phyloP scores from a whole-genome alignment of 768 basidiomycete genomes.

The Tricholoma flavovirens region DNA sequence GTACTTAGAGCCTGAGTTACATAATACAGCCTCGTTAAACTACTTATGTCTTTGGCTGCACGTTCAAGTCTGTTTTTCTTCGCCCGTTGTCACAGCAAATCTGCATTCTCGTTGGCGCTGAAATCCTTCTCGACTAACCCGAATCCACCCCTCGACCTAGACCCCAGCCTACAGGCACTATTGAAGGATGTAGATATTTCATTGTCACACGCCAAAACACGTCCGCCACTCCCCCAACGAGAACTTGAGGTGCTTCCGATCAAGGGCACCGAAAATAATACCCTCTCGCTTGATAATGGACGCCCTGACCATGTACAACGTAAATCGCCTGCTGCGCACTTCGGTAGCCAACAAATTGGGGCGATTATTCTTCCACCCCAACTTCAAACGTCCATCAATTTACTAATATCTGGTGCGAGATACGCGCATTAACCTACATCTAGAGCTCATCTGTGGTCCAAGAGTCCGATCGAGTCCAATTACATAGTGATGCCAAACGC shows the following conservation, averaged over 20 bases:
- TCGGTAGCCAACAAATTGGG: slow-evolving; percentile 72
- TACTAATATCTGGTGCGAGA: slow-evolving; percentile 58
- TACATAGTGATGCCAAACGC: slow-evolving; percentile 68
- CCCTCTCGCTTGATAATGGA: slow-evolving; percentile 25
- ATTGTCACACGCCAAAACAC: slow-evolving; percentile 34
- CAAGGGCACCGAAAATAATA: slow-evolving; percentile 26
- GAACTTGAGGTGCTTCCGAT: slow-evolving; percentile 52
- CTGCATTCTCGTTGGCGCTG: background rate
- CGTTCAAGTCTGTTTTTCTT: background rate
- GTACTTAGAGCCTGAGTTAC: background rate
- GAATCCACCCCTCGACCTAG: slow-evolving; percentile 59
- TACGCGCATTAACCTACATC: slow-evolving; percentile 1
- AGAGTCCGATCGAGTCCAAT: slow-evolving; percentile 59
- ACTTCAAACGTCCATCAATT: slow-evolving; percentile 58
- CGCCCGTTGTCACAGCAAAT: background rate
- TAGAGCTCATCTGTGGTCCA: slow-evolving; percentile 10
- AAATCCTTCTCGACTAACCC: slow-evolving; percentile 29
- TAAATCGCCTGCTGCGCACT: slow-evolving; percentile 78
- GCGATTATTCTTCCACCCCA: slow-evolving; percentile 68
- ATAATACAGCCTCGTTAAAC: background rate
- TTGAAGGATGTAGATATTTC: slow-evolving; percentile 67
- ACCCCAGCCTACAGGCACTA: slow-evolving; percentile 57
- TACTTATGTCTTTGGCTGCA: slow-evolving; percentile 14
- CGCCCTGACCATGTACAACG: slow-evolving; percentile 26
- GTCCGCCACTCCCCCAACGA: slow-evolving; percentile 25